These are phyloP conservation scores for Apiospora kogelbergensis DNA, from an alignment of 2,329 filamentous ascomycete genomes.

Conservation along the genomic window DNA sequence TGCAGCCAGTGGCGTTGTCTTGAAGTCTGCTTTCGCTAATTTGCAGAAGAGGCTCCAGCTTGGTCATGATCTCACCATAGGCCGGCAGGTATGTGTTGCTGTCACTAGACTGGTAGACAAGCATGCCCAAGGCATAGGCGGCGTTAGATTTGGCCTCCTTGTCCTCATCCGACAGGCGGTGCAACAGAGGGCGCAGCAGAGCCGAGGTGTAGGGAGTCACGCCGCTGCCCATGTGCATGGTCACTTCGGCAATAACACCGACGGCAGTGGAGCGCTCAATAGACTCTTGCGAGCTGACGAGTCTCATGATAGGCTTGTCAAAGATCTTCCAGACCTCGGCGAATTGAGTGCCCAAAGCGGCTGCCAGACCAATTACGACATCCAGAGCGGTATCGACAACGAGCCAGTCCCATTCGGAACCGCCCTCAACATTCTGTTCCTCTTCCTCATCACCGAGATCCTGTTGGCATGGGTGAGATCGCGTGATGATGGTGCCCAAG, in stretches of 20 bases:
- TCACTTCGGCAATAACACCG: constrained; percentile 88
- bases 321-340: constrained; percentile 93
- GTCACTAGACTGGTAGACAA: constrained; percentile 79
- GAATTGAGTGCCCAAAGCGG: constrained; percentile 79
- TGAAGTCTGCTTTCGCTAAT: constrained; percentile 77
- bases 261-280: constrained; percentile 88
- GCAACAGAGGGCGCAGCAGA: constrained; percentile 78
- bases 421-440: constrained; percentile 69
- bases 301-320: constrained; percentile 87
- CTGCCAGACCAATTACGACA: constrained; percentile 80
- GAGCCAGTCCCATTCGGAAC: constrained; percentile 96
- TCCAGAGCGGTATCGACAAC: constrained; percentile 93
- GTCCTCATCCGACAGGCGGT: constrained; percentile 87
- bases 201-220: constrained; percentile 78
- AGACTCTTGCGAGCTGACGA: constrained; percentile 79
- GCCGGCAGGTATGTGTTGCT: constrained; percentile 70
- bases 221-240: constrained; percentile 78
- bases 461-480: constrained; percentile 89
- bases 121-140: constrained; percentile 83
- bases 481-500: constrained; percentile 77
- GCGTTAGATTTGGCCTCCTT: constrained; percentile 92
- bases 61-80: constrained; percentile 76
- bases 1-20: constrained; percentile 90
- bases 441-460: constrained; percentile 84
- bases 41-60: constrained; percentile 82